A percentile compares a stretch with the other conserved stretches of the same genome.
Evolutionary conservation across 106 monocot genomes (phyloP).

Genomic region (Dendrobium chrysotoxum): DNA sequence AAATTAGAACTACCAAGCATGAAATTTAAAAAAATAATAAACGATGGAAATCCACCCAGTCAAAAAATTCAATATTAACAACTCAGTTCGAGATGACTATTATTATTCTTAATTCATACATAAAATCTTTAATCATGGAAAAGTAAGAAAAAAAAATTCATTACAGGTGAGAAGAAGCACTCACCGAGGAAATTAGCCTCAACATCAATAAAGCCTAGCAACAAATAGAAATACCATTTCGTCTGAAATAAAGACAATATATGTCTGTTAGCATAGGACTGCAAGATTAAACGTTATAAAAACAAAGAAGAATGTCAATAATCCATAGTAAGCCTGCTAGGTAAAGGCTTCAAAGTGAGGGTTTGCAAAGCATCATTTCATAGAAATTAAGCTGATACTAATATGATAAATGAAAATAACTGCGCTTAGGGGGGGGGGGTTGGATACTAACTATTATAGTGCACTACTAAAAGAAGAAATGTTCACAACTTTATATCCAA

Average conservation of each 20-base stretch:
- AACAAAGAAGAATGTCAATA: background rate
- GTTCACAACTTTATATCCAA: background rate
- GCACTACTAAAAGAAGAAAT: background rate
- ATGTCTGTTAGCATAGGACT: background rate
- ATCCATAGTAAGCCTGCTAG: background rate
- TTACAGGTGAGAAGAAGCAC: conserved; percentile 1
- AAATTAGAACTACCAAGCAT: too few species aligned
- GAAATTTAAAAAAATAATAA: too few species aligned
- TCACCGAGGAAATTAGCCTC: conserved; percentile 74
- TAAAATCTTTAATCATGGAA: background rate
- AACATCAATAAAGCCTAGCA: conserved; percentile 58
- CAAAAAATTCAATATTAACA: background rate
- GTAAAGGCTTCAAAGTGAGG: background rate
- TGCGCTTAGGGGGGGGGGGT: background rate
- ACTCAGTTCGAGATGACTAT: background rate
- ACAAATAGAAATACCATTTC: conserved; percentile 71
- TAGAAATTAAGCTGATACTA: background rate
- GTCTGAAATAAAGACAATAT: conserved; percentile 28
- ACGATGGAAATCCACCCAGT: background rate
- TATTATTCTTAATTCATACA: background rate
- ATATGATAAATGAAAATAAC: background rate
- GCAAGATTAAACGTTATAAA: background rate
- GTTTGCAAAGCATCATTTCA: background rate
- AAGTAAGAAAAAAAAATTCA: background rate
- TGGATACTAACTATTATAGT: background rate